Conservation (phyloP, 768 basidiomycete genomes). For the Roridomyces roridus region DNA sequence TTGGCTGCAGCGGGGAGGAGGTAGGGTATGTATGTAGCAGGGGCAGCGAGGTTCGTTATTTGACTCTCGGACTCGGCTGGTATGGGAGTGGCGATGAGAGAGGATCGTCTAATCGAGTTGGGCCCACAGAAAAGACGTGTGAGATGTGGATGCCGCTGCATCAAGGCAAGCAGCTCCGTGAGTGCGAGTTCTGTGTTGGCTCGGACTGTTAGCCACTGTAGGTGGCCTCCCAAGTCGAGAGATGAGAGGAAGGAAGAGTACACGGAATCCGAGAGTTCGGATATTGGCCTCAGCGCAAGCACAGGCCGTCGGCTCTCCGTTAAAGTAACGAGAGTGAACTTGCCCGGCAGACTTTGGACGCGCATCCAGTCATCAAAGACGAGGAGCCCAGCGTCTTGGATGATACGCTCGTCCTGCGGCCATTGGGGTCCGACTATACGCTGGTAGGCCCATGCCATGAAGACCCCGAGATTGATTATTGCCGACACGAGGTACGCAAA, state of each 20-base stretch:
- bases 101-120: not conserved
- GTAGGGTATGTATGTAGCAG: constrained; percentile 9
- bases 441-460: constrained; percentile 6
- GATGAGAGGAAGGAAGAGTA: constrained; percentile 12
- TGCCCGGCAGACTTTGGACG: constrained; percentile 7
- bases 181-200: not conserved
- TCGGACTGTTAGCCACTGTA: not conserved
- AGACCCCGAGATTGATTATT: constrained; percentile 6
- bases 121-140: not conserved
- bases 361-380: constrained; percentile 21
- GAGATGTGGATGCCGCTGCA: constrained; percentile 8
- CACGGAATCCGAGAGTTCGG: not conserved
- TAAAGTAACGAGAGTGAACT: constrained; percentile 16
- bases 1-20: constrained; percentile 20
- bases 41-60: constrained; percentile 2
- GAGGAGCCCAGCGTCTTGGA: constrained; percentile 6
- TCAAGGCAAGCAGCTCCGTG: constrained; percentile 3
- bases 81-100: not conserved
- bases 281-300: not conserved
- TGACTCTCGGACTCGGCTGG: not conserved
- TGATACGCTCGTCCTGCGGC: constrained; percentile 16
- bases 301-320: not conserved
- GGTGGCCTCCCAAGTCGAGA: constrained; percentile 9
- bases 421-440: not conserved
- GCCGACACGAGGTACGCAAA: constrained; percentile 24